Percentiles rank a stretch among this genome's conserved stretches.
These are phyloP conservation scores for Beauveria brongniartii DNA, from an alignment of 2,329 filamentous ascomycete species.

Conservation along the genomic window DNA sequence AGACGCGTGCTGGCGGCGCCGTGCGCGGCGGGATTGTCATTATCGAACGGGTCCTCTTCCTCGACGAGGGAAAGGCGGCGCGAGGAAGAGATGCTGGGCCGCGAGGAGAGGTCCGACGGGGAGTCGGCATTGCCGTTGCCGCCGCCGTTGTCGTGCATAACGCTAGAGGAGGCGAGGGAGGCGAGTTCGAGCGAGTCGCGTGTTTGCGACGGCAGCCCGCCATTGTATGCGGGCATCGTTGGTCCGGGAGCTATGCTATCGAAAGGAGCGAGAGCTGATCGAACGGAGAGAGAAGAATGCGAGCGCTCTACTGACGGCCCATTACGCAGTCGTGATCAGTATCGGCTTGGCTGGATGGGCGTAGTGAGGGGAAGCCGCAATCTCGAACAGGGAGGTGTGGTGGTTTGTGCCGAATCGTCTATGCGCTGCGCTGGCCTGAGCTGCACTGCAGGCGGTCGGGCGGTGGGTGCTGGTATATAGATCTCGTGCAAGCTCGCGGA, in stretches of 20 bases:
- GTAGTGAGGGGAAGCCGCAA: not conserved
- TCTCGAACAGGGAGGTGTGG: not conserved
- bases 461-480: not conserved
- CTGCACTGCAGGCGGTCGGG: not conserved
- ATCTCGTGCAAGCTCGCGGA: no score
- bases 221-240: conserved; percentile 8
- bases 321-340: not conserved
- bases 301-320: not conserved
- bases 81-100: conserved; percentile 86
- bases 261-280: not conserved
- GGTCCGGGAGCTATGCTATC: not conserved
- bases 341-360: not conserved
- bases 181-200: conserved; percentile 96
- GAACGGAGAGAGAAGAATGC: not conserved
- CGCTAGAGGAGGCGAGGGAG: conserved; percentile 79
- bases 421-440: not conserved
- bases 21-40: conserved; percentile 42
- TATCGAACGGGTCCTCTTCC: conserved; percentile 67
- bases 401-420: not conserved
- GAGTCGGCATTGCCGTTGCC: conserved; percentile 15
- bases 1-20: conserved; percentile 17
- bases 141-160: conserved; percentile 41
- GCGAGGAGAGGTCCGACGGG: conserved; percentile 57
- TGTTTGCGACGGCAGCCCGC: conserved; percentile 36
- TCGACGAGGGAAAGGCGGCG: conserved; percentile 76